Base-by-base conservation (phyloP, 768 basidiomycete species). In the Tubosaeta brunneosetosa region DNA sequence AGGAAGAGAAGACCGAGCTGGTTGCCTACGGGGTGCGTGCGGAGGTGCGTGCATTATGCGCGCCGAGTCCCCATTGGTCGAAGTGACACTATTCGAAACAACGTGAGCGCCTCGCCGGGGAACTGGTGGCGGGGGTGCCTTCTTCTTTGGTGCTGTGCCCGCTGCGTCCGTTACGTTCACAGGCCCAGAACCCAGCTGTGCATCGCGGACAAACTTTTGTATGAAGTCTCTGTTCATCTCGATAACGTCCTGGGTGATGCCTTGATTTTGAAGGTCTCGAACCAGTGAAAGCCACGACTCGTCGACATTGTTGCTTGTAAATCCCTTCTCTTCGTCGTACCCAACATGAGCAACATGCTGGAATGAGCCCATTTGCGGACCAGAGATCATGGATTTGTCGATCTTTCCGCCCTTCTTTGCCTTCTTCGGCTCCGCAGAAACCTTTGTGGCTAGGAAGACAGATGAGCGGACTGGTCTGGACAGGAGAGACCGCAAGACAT, bases 281-380 rank as follows among this genome's bases (percentile, higher is more conserved):
- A 97, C 75, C 51, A 98, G 70, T 1, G 82, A 74, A 42, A 82
- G 75, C 95, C 95, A 98, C 5, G 87, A 90, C 1, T 90, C 83
- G 68, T 99, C 95, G 6, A 99, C 89, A 49, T 90, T 90, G 14
- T 76, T 79, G 1, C 87, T 89, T 0, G 85, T 86, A 69, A 92
- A 97, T 3, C 95, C 95, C 25, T 84, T 81, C 58, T 95, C 84
- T 0, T 80, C 67, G 61, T 97, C 90, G 67, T 87, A 97, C 12
- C 94, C 94, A 89, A 99, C 95, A 66, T 97, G 94, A 1, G 88
- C 92, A 41, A 97, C 78, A 64, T 97, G 94, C 52, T 82, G 79
- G 74, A 97, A 97, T 8, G 86, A 86, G 13, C 85, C 85, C 1
- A 73, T 67, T 4, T 83, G 80, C 2, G 94, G 94, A 0, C 77